phyloP scores from a whole-genome alignment of 192 early-diverging fungal species.

The Podila verticillata region DNA sequence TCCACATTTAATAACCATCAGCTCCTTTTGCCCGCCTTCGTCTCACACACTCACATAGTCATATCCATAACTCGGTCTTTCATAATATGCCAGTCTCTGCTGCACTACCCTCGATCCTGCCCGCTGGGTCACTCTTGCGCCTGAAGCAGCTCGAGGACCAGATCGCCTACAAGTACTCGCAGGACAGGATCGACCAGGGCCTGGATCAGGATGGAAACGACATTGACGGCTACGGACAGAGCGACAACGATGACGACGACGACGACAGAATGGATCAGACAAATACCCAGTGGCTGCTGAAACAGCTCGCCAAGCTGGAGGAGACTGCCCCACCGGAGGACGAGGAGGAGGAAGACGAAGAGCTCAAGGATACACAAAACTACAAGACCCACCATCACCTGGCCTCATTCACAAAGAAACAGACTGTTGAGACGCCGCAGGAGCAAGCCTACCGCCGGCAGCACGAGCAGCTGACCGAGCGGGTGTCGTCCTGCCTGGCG shows the following conservation, averaged over 20 bases:
- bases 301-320: slow-evolving; percentile 26
- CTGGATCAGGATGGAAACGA: slow-evolving; percentile 49
- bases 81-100: slow-evolving; percentile 21
- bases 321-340: slow-evolving; percentile 35
- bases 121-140: slow-evolving; percentile 8
- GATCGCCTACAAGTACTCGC: slow-evolving; percentile 47
- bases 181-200: slow-evolving; percentile 48
- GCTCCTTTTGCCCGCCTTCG: too few species aligned
- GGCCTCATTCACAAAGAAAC: background rate
- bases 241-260: background rate
- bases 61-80: slow-evolving; percentile 44
- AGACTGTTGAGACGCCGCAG: slow-evolving; percentile 7
- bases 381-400: background rate
- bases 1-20: too few species aligned
- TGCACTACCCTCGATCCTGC: slow-evolving; percentile 27
- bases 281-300: slow-evolving; percentile 37
- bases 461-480: slow-evolving; percentile 26
- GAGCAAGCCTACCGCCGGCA: slow-evolving; percentile 25
- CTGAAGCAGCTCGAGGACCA: slow-evolving; percentile 40
- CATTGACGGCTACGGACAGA: slow-evolving; percentile 13
- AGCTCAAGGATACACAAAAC: background rate
- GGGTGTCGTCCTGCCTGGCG: slow-evolving; percentile 38
- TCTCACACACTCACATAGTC: slow-evolving; percentile 49
- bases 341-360: slow-evolving; percentile 1
- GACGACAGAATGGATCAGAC: slow-evolving; percentile 14